Evolutionary conservation across 1,139 yeast genomes (phyloP), one percentile per base, ranked within the genome.

Genomic region (Lodderomyces pseudojiufengensis): DNA sequence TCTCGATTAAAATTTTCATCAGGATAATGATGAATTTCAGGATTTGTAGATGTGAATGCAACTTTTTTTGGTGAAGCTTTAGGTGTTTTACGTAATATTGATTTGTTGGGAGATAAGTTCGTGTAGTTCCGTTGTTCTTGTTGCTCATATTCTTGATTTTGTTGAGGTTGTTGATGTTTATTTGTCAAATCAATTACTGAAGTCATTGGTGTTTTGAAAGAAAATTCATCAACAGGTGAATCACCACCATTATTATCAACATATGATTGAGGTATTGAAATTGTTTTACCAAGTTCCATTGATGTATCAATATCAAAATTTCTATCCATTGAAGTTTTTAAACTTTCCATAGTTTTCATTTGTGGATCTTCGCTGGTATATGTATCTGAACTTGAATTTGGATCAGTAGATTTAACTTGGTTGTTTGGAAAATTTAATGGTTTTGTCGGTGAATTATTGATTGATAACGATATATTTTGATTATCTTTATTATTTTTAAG

Each of bases 341-440:
- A 25, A 11, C 31, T 27, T 10, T 20, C 3, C 16, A 24, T 2
- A 18, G 15, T 18, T 25, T 24, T 22, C 31, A 30, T 33, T 18
- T 21, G 25, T 31, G 25, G 32, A 5, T 50, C 49, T 15, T 66
- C 73, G 41, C 69, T 63, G 16, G 64, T 64, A 35, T 57, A 68
- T 8, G 76, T 70, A 37, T 69, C 76, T 4, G 73, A 62, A 38
- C 69, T 61, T 4, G 73, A 66, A 43, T 60, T 64, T 42, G 62
- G 61, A 37, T 58, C 68, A 40, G 38, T 24, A 11, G 22, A 15
- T 40, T 38, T 33, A 35, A 41, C 33, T 43, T 40, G 28, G 45
- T 37, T 26, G 9, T 45, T 47, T 9, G 63, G 61, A 41, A 57
- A 59, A 24, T 55, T 55, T 24, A 61, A 54, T 8, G 69, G 72